Evolutionary conservation across 371 early-diverging fungal species (phyloP).

Genomic region (Parasitella parasitica): DNA sequence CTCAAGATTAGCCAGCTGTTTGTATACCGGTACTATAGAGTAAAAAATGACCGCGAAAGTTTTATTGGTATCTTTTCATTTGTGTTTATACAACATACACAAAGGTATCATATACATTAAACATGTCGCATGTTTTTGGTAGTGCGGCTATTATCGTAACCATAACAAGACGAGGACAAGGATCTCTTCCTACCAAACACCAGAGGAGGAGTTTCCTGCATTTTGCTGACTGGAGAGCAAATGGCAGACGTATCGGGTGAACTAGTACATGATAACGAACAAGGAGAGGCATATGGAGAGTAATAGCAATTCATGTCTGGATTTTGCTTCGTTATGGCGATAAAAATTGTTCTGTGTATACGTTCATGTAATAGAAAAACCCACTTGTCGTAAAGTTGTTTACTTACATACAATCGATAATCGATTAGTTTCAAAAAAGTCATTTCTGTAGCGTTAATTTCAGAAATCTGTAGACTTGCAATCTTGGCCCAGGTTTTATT

Average conservation of each 20-base stretch:
- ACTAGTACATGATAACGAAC: background rate
- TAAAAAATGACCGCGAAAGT: background rate
- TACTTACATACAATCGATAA: constrained; percentile 68
- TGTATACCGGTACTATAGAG: background rate
- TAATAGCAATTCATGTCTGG: background rate
- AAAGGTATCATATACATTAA: background rate
- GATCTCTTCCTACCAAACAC: background rate
- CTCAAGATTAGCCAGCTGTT: background rate
- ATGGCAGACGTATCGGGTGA: background rate
- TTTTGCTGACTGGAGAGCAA: background rate
- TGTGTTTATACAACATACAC: background rate
- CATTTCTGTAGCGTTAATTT: constrained; percentile 73
- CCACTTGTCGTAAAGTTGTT: constrained; percentile 64
- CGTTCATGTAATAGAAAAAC: constrained; percentile 55
- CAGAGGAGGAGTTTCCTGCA: background rate
- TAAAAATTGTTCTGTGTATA: background rate
- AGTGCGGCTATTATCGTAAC: background rate
- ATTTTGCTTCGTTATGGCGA: background rate
- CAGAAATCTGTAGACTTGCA: constrained; percentile 59
- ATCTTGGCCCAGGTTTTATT: constrained; percentile 76
- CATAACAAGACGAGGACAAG: background rate
- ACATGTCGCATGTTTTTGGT: background rate
- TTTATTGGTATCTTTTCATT: background rate
- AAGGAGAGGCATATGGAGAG: background rate
- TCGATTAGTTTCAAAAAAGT: constrained; percentile 67